Evolutionary conservation across 352 stramenopile genomes (phyloP).

Genomic region (Globisporangium yorkense): DNA sequence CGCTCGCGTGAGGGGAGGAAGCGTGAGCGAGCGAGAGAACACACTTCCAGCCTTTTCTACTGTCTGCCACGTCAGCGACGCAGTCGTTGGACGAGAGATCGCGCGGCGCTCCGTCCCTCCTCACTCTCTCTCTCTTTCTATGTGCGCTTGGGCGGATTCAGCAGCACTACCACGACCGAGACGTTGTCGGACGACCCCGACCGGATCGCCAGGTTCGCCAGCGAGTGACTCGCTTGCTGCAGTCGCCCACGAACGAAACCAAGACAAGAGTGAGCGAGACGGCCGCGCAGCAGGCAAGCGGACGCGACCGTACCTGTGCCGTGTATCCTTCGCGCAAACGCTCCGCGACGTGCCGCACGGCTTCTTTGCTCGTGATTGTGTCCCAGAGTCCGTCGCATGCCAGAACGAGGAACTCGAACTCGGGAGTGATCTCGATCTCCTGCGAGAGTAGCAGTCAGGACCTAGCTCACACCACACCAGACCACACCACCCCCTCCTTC

Average conservation of each 20-base stretch:
- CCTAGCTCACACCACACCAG: neutral
- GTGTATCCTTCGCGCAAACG: constrained; percentile 65
- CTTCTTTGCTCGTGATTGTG: constrained; percentile 90
- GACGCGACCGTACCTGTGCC: constrained; percentile 33
- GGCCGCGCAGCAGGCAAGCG: neutral
- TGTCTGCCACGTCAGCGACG: neutral
- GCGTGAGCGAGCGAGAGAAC: neutral
- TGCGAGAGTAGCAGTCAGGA: constrained; percentile 12
- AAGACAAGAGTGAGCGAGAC: constrained; percentile 1
- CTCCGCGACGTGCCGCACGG: constrained; percentile 76
- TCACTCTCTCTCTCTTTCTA: constrained; percentile 7
- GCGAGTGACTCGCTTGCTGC: constrained; percentile 72
- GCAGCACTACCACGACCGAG: constrained; percentile 79
- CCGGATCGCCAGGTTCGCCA: constrained; percentile 82
- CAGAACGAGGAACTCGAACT: constrained; percentile 90
- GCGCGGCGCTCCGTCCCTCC: neutral
- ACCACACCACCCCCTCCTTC: neutral
- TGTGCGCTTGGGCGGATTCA: constrained; percentile 27
- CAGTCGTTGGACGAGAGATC: neutral
- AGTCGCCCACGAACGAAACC: constrained; percentile 1
- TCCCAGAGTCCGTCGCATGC: constrained; percentile 92
- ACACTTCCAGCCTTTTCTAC: neutral
- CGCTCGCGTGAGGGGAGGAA: neutral
- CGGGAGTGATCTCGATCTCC: constrained; percentile 84
- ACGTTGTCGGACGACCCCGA: constrained; percentile 87